phyloP scores from a whole-genome alignment of 83 land plant species.

The Picea mariana region DNA sequence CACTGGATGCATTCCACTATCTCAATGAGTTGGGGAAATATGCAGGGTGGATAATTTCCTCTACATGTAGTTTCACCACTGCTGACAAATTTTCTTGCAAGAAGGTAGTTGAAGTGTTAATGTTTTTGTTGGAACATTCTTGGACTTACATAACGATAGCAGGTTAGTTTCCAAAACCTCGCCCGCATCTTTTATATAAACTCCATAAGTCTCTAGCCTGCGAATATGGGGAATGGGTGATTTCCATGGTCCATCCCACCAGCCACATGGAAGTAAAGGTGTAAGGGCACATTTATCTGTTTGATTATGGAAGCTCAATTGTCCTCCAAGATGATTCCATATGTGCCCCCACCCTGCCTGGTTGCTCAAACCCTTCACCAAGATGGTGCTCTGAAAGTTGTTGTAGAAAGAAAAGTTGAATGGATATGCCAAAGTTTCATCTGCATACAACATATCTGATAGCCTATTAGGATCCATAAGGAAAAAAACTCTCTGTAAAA shows the following conservation, averaged over 20 bases:
- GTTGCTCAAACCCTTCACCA: conserved; percentile 53
- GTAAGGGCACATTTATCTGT: conserved; percentile 79
- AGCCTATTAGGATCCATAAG: conserved; percentile 5
- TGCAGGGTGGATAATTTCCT: no score
- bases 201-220: conserved; percentile 48
- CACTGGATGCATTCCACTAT: no score
- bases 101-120: conserved; percentile 1
- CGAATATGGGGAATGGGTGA: conserved; percentile 68
- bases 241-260: conserved; percentile 97
- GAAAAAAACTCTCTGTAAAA: background rate
- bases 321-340: conserved; percentile 87
- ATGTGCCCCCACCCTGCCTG: conserved; percentile 94
- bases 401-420: conserved; percentile 62
- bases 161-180: conserved; percentile 37
- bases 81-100: background rate
- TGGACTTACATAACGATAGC: conserved; percentile 38
- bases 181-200: conserved; percentile 47
- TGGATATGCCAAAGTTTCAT: conserved; percentile 22
- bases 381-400: conserved; percentile 74
- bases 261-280: conserved; percentile 81
- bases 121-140: conserved; percentile 29
- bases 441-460: conserved; percentile 23
- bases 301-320: conserved; percentile 74
- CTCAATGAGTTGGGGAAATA: no score
- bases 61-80: no score